Base-by-base conservation (phyloP, 805 yeast genomes). In the Candida germanica region DNA sequence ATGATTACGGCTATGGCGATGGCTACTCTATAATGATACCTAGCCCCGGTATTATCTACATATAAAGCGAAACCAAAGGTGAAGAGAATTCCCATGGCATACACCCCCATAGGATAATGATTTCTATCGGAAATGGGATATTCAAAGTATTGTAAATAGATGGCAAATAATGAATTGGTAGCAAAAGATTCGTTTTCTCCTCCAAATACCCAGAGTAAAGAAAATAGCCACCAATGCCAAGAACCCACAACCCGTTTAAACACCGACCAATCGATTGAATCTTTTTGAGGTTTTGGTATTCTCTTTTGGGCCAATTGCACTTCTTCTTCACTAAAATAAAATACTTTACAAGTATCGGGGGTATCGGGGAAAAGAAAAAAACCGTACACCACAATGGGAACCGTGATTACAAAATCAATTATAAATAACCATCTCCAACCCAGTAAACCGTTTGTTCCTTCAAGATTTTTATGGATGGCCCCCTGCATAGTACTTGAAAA, bases 391-490 rank as follows among this genome's bases (percentile, higher is more conserved):
- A 75, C 72, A 36, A 79, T 71, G 1, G 83, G 83, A 3, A 79
- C 48, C 0, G 84, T 77, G 29, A 79, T 65, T 21, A 75, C 48
- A 44, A 76, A 78, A 54, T 79, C 83, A 42, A 79, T 75, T 29
- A 80, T 73, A 49, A 77, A 80, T n/a, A 79, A 71, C 84, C 84
- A 79, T 53, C 80, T 66, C 83, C 83, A 79, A 6, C 85, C 84
- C 3, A 68, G 65, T 11, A 78, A 51, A 0, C 80, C 80, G n/a
- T 56, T 53, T 14, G 45, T 51, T 36, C 75, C 72, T 44, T 71
- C 54, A 64, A 76, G 59, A 44, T 65, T 64, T 13, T 51, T 56
- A 46, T 66, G 69, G 24, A 76, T 75, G 2, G 76, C 73, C n/a
- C 71, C 69, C 49, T 77, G 82, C 71, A 77, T 66, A n/a, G 73